A percentile compares a stretch with the other conserved stretches of the same genome.
Conservation (phyloP, 106 monocot species). For the Amphibolis antarctica region DNA sequence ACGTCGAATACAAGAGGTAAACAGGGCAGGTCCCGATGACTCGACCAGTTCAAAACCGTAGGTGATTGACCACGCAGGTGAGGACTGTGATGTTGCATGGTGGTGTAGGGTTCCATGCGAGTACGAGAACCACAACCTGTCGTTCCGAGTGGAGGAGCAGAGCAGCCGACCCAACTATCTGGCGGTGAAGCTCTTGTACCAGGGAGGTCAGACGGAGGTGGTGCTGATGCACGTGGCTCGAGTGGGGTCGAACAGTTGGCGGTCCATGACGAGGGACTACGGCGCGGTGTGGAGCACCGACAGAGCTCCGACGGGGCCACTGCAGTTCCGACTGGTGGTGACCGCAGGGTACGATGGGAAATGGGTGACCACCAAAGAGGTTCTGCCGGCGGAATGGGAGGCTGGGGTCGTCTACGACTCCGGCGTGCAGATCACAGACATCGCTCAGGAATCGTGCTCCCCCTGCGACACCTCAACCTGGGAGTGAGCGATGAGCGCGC, state of each 20-base stretch:
- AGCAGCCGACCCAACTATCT: conserved; percentile 39
- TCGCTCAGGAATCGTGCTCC: conserved; percentile 68
- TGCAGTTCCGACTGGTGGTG: conserved; percentile 70
- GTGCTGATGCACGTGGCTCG: conserved; percentile 34
- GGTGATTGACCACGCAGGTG: no score
- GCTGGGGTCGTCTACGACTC: conserved; percentile 52
- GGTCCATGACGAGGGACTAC: conserved; percentile 44
- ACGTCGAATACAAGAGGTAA: conserved; percentile 73
- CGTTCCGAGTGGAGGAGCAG: conserved; percentile 59
- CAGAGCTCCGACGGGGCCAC: conserved; percentile 44
- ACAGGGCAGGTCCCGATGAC: no score
- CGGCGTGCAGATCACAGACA: conserved; percentile 60
- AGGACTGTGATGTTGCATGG: no score
- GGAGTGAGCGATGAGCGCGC: no score
- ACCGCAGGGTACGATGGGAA: conserved; percentile 79
- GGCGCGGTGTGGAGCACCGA: conserved; percentile 57
- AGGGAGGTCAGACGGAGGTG: conserved; percentile 87
- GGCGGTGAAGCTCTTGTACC: conserved; percentile 59
- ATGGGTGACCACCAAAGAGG: conserved; percentile 49
- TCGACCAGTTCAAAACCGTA: no score
- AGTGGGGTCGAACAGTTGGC: conserved; percentile 23
- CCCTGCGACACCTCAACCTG: conserved; percentile 42
- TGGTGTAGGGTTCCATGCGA: conserved; percentile 58
- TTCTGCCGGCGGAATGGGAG: conserved; percentile 59
- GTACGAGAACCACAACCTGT: conserved; percentile 43